Conservation (phyloP, 1,139 yeast genomes). For the Nadsonia commutata region DNA sequence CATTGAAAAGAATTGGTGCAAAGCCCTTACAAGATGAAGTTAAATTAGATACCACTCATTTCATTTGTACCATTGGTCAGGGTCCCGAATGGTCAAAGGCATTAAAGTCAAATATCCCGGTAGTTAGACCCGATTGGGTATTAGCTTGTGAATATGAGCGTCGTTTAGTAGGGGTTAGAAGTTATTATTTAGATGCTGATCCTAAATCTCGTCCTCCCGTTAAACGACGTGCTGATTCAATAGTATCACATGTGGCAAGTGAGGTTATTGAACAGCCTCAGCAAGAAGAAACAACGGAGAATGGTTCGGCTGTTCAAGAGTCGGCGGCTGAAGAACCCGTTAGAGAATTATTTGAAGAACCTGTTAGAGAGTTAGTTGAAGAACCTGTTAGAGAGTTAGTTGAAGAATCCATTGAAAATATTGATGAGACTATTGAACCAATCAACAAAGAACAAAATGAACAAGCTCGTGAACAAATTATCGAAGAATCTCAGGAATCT, state of each 20-base stretch:
- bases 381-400: slow-evolving; percentile 4
- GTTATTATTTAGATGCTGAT: slow-evolving; percentile 31
- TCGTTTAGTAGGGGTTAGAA: slow-evolving; percentile 84
- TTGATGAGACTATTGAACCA: slow-evolving; percentile 4
- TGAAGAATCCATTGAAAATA: slow-evolving; percentile 3
- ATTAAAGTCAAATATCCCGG: slow-evolving; percentile 74
- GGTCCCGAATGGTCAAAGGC: slow-evolving; percentile 65
- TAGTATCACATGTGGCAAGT: slow-evolving; percentile 7
- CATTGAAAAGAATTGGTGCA: slow-evolving; percentile 69
- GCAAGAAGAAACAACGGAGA: slow-evolving; percentile 2
- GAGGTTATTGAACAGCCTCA: slow-evolving; percentile 1
- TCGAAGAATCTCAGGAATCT: slow-evolving; percentile 1
- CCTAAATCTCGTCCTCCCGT: slow-evolving; percentile 22
- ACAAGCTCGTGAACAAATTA: slow-evolving; percentile 7
- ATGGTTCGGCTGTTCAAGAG: not conserved
- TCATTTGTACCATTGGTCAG: slow-evolving; percentile 60
- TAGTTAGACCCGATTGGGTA: slow-evolving; percentile 93
- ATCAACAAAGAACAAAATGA: too few species aligned
- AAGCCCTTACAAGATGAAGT: slow-evolving; percentile 60
- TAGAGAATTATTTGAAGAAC: slow-evolving; percentile 5
- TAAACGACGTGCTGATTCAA: slow-evolving; percentile 14
- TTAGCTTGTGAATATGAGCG: slow-evolving; percentile 87
- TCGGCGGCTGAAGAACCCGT: slow-evolving; percentile 1
- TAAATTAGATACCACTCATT: slow-evolving; percentile 87
- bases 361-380: slow-evolving; percentile 5